Percentiles rank a stretch among this genome's conserved stretches.
These are phyloP conservation scores for Pseudocercospora ulei DNA, from an alignment of 2,329 filamentous ascomycete genomes.

Conservation along the genomic window DNA sequence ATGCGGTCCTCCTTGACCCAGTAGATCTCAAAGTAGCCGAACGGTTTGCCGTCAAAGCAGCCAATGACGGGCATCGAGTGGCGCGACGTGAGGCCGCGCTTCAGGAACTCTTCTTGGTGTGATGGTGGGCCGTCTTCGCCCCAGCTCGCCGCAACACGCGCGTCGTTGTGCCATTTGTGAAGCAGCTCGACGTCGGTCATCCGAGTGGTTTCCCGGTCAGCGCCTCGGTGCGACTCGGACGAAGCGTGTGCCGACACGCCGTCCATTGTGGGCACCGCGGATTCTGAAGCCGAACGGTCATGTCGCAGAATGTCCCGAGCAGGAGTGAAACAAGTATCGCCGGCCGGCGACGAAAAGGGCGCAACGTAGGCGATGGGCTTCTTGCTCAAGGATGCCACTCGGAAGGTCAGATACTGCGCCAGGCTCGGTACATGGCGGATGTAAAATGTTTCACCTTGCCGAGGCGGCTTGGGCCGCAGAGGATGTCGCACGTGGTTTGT, in stretches of 20 bases:
- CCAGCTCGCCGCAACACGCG: constrained; percentile 80
- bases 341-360: constrained; percentile 35
- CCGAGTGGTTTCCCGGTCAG: constrained; percentile 15
- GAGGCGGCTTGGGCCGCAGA: constrained; percentile 73
- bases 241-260: constrained; percentile 16
- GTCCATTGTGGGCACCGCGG: constrained; percentile 32
- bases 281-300: constrained; percentile 39
- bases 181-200: constrained; percentile 58
- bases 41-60: constrained; percentile 88
- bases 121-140: constrained; percentile 51
- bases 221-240: constrained; percentile 4
- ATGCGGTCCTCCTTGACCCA: constrained; percentile 91
- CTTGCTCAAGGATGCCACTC: constrained; percentile 63
- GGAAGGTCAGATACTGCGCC: constrained; percentile 77
- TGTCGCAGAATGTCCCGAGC: constrained; percentile 20
- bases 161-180: constrained; percentile 78
- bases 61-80: constrained; percentile 88
- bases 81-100: constrained; percentile 51
- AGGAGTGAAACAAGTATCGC: constrained; percentile 32
- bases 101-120: constrained; percentile 59
- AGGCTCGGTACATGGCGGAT: constrained; percentile 73
- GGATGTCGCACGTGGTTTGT: constrained; percentile 76
- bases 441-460: constrained; percentile 87
- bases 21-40: constrained; percentile 96
- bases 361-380: constrained; percentile 57